Conservation (phyloP, 1,284 basidiomycete genomes). For the Golubevia pallescens region DNA sequence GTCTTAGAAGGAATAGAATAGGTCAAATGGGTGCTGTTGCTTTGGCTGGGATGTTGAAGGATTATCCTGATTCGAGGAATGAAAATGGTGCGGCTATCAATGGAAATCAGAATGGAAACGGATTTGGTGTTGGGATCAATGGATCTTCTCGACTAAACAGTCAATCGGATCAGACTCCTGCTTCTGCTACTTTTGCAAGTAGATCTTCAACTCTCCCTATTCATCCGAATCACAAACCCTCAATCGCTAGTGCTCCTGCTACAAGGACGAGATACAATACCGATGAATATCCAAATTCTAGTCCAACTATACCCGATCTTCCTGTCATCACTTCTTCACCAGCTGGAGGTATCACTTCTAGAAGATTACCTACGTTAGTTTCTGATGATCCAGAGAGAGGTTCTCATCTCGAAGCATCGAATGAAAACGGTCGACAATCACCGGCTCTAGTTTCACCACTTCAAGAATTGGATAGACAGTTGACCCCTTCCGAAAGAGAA, state of each 20-base stretch:
- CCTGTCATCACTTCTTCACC: conserved; percentile 45
- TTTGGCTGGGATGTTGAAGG: conserved; percentile 42
- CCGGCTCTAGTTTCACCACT: conserved; percentile 1
- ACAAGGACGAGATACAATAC: background rate
- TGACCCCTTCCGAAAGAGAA: conserved; percentile 23
- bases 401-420: background rate
- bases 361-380: conserved; percentile 32
- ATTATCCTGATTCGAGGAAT: conserved; percentile 30
- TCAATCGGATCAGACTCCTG: background rate
- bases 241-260: background rate
- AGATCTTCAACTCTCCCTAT: background rate
- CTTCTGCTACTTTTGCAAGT: background rate
- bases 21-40: conserved; percentile 24
- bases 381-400: conserved; percentile 12
- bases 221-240: background rate
- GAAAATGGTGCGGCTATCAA: background rate
- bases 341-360: conserved; percentile 40
- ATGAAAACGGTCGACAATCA: background rate
- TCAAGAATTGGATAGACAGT: conserved; percentile 18
- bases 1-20: conserved; percentile 50
- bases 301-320: conserved; percentile 35
- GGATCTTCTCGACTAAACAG: too few species aligned
- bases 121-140: background rate
- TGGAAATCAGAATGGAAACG: background rate
- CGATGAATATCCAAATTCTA: background rate